Base-by-base conservation (phyloP, 2,329 filamentous ascomycete genomes). In the Aspergillus hiratsukae region DNA sequence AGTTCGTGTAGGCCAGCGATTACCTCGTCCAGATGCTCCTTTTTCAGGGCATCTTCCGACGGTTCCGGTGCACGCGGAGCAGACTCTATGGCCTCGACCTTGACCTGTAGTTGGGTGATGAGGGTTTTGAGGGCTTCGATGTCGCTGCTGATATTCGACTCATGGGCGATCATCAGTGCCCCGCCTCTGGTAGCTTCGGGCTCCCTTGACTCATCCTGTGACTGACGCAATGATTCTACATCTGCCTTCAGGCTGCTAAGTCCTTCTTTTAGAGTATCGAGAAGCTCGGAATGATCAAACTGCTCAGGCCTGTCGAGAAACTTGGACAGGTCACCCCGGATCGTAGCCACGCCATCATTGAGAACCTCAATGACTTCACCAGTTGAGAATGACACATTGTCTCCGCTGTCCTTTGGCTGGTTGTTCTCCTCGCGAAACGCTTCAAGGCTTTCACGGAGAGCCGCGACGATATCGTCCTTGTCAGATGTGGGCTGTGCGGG, bases 51-150 rank as follows among this genome's bases (percentile, higher is more conserved):
- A 55, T 78, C 73, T 25, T 78, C 70, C 1, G 70, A 62, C 8
- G 74, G 57, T 46, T 75, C 70, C n/a, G 73, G 60, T 9, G 66
- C 52, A 4, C 74, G 67, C 21, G 79, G 75, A 8, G 75, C 73
- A 10, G 82, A 76, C 63, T 81, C 88, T 66, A 94, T 83, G 6
- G 86, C 81, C 62, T 97, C 91, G 27, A 97, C 83, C 77, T 96
- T 96, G 72, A 86, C 85, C 35, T 89, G 84, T 9, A 97, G 81
- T 66, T 96, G 87, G 0, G 87, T 86, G 63, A 97, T 88, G 57
- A 97, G 80, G 31, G 87, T 78, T 70, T 97, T 94, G 40, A 97
- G 83, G 57, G 90, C 90, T 72, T 93, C 91, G 61, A 97, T 87
- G 61, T 95, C 90, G 51, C 88, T 84, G 17, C 84, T 75, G 4